Conservation (phyloP, 257 asterid species). For the Solanum pimpinellifolium region DNA sequence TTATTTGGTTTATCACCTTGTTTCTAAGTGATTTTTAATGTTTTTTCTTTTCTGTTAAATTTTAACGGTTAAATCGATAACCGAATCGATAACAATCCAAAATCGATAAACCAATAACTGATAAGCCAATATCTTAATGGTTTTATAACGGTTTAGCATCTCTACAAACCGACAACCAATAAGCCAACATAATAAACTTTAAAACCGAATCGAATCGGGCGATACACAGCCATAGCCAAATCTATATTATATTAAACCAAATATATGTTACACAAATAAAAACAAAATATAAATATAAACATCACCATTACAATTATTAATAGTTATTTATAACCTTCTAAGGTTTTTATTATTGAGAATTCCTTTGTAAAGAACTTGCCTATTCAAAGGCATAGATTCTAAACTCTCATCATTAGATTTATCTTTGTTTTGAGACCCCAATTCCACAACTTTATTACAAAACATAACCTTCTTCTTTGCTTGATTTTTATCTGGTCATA, state of each 20-base stretch:
- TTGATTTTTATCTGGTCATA: constrained; percentile 16
- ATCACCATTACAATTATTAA: neutral
- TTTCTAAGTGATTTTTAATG: too few relatives aligned
- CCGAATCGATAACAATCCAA: too few relatives aligned
- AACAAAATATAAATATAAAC: neutral
- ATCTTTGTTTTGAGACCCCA: neutral
- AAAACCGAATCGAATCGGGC: too few relatives aligned
- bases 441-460: constrained; percentile 14
- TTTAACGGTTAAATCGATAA: too few relatives aligned
- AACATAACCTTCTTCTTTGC: constrained; percentile 43
- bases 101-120: too few relatives aligned
- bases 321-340: constrained; percentile 9
- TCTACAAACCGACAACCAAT: too few relatives aligned
- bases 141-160: too few relatives aligned
- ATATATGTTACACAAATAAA: neutral
- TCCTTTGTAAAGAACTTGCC: constrained; percentile 74
- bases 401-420: constrained; percentile 17
- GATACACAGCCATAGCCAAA: too few relatives aligned
- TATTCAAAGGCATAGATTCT: constrained; percentile 51
- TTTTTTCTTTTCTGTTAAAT: too few relatives aligned
- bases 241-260: neutral
- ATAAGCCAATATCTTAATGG: too few relatives aligned
- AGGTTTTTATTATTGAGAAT: constrained; percentile 36
- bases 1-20: too few relatives aligned
- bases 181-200: too few relatives aligned